A percentile compares a stretch with the other conserved stretches of the same genome.
Conservation (phyloP, 169 alveolate species). For the Cryptosporidium andersoni region DNA sequence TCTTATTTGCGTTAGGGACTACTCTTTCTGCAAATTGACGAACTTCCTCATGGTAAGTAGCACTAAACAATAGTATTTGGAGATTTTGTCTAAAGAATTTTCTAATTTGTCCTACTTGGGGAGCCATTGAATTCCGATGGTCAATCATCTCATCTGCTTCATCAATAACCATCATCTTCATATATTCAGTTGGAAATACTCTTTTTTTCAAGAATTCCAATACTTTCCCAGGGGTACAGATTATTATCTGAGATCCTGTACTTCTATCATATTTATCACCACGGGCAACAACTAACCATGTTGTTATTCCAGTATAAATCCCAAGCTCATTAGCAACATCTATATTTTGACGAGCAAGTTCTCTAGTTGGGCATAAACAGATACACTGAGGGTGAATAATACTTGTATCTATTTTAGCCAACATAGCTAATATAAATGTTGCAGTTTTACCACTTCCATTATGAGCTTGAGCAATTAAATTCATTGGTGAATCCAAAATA, state of each 20-base stretch:
- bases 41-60: constrained; percentile 91
- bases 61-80: constrained; percentile 88
- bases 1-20: constrained; percentile 86
- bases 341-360: constrained; percentile 93
- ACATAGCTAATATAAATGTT: constrained; percentile 93
- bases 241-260: constrained; percentile 88
- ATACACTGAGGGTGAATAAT: constrained; percentile 82
- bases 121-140: constrained; percentile 86
- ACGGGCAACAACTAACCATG: constrained; percentile 87
- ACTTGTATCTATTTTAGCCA: constrained; percentile 85
- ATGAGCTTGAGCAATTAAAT: constrained; percentile 93
- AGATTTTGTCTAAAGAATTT: constrained; percentile 79
- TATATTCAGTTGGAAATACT: constrained; percentile 76
- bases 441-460: constrained; percentile 99
- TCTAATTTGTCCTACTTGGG: constrained; percentile 87
- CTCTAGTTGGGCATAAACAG: constrained; percentile 96
- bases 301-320: constrained; percentile 84
- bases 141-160: constrained; percentile 97
- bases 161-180: constrained; percentile 89
- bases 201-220: constrained; percentile 91
- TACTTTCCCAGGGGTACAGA: constrained; percentile 98
- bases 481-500: constrained; percentile 73
- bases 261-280: constrained; percentile 80
- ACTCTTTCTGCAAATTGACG: constrained; percentile 85
- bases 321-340: constrained; percentile 90